phyloP scores from a whole-genome alignment of 164 flowering plant species.

The Umbellularia californica region DNA sequence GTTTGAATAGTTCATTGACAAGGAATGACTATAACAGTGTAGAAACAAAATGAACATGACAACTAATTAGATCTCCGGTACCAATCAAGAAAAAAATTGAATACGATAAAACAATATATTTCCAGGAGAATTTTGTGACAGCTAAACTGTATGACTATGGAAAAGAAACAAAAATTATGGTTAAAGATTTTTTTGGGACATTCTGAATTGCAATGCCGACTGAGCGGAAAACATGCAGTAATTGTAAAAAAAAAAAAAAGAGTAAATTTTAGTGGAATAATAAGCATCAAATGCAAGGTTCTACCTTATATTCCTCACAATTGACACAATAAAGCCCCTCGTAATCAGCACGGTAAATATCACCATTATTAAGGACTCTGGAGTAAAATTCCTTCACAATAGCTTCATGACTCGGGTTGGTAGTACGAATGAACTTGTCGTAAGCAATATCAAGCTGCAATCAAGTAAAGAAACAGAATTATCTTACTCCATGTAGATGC shows the following conservation, averaged over 20 bases:
- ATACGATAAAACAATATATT: no score
- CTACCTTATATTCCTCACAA: conserved; percentile 97
- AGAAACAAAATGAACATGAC: no score
- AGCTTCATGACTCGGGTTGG: conserved; percentile 80
- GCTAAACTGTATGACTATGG: neutral
- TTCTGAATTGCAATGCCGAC: neutral
- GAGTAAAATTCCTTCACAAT: conserved; percentile 86
- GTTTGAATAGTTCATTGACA: neutral
- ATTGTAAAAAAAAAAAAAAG: neutral
- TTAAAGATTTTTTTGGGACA: neutral
- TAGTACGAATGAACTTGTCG: conserved; percentile 94
- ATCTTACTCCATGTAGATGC: neutral
- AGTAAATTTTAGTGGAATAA: neutral
- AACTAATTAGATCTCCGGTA: no score
- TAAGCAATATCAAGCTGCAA: conserved; percentile 77
- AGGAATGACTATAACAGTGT: no score
- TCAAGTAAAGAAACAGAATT: neutral
- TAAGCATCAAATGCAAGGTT: conserved; percentile 1
- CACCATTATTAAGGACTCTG: conserved; percentile 79
- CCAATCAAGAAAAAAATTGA: no score
- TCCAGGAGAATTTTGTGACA: no score
- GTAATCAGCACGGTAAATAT: conserved; percentile 86
- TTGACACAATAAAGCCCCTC: conserved; percentile 96
- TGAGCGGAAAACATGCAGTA: neutral
- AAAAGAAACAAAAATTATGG: neutral